Evolutionary conservation across 2,329 filamentous ascomycete species (phyloP).

Genomic region (Furcasterigmium sp.): DNA sequence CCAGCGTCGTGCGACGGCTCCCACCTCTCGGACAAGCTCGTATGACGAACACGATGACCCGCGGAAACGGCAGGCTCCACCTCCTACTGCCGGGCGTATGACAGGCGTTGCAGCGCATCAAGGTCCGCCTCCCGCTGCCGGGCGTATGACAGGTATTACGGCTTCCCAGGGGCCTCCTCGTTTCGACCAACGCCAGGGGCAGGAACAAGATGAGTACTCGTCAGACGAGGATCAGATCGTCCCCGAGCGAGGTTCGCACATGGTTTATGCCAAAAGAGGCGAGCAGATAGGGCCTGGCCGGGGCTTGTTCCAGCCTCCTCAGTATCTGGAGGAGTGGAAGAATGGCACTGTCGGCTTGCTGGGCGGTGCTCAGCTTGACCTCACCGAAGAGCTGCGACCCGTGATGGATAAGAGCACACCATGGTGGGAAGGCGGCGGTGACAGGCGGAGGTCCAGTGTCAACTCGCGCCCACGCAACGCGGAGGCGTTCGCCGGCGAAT

Average conservation of each 20-base stretch:
- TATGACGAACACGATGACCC: constrained; percentile 7
- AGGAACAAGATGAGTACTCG: constrained; percentile 4
- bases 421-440: constrained; percentile 69
- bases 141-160: constrained; percentile 1
- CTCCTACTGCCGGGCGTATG: not conserved
- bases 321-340: constrained; percentile 68
- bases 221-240: not conserved
- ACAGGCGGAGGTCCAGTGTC: constrained; percentile 39
- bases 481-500: constrained; percentile 62
- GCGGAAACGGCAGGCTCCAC: not conserved
- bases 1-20: constrained; percentile 11
- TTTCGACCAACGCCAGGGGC: constrained; percentile 1
- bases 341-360: constrained; percentile 60
- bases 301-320: constrained; percentile 52
- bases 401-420: constrained; percentile 48
- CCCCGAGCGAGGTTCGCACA: constrained; percentile 30
- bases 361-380: constrained; percentile 53
- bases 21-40: constrained; percentile 1
- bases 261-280: constrained; percentile 32
- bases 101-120: constrained; percentile 4
- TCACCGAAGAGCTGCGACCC: constrained; percentile 33
- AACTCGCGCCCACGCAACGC: constrained; percentile 47
- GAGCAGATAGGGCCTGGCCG: constrained; percentile 41
- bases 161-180: constrained; percentile 3
- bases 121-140: not conserved